Percentiles rank a stretch among this genome's conserved stretches.
phyloP scores from a whole-genome alignment of 805 yeast genomes.

The Jamesozyma lodderae region DNA sequence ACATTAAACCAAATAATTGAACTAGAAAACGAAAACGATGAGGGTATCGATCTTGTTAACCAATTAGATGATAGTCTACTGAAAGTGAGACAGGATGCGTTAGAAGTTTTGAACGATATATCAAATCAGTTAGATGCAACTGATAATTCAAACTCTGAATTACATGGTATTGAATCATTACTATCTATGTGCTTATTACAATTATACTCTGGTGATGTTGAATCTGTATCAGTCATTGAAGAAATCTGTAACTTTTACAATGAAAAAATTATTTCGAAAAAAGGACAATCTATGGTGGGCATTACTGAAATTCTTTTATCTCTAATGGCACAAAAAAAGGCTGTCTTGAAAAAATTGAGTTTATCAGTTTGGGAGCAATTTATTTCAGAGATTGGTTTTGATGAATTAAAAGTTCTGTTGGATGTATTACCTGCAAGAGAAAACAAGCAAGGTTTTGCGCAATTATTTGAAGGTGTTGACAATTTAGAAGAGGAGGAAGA shows the following conservation, averaged over 20 bases:
- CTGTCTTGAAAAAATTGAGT: constrained; percentile 49
- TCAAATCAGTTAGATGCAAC: constrained; percentile 33
- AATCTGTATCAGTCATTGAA: constrained; percentile 62
- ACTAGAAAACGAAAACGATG: constrained; percentile 17
- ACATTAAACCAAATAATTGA: constrained; percentile 35
- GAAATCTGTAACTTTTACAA: constrained; percentile 47
- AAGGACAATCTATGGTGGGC: constrained; percentile 36
- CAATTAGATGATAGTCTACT: constrained; percentile 53
- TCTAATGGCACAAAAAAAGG: constrained; percentile 47
- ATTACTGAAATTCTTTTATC: constrained; percentile 52
- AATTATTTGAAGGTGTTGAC: constrained; percentile 59
- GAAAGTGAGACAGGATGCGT: constrained; percentile 39
- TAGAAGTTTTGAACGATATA: constrained; percentile 40
- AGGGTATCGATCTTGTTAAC: constrained; percentile 21
- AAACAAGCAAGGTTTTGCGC: constrained; percentile 70
- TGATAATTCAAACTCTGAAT: background rate
- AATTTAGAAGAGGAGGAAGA: constrained; percentile 39
- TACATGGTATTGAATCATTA: constrained; percentile 58
- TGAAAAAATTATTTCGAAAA: constrained; percentile 24
- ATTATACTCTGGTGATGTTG: constrained; percentile 65
- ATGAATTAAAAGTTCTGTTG: constrained; percentile 41
- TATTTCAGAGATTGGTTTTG: constrained; percentile 35
- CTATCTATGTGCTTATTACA: constrained; percentile 72
- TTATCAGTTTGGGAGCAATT: constrained; percentile 50
- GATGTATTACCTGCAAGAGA: constrained; percentile 60